Base-by-base conservation (phyloP, 495 filamentous ascomycete species). In the Aspergillus panamensis region DNA sequence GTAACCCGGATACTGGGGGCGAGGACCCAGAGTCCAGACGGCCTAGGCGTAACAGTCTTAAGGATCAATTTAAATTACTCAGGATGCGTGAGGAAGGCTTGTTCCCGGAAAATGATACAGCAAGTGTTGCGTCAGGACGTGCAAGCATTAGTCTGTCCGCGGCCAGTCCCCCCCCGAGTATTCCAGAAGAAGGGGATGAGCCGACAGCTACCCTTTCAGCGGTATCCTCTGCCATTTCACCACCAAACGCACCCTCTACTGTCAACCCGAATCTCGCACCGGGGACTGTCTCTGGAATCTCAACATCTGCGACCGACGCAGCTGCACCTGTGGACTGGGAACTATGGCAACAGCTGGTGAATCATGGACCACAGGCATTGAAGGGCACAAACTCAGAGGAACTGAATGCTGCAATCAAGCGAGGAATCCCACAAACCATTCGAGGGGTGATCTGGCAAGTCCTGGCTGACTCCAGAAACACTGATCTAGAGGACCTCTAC, bases 401-500 rank as follows among this genome's bases (percentile, higher is more conserved):
- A 64, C 73, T 99, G 53, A 96, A 91, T 66, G 82, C 82, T 55
- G 92, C 94, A 9, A 96, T 97, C 57, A 90, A 94, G 37, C 87
- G 88, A 48, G 94, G 94, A 40, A 97, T 99, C 55, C 94, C 94
- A 3, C 90, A 87, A 62, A 94, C 91, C 16, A 95, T 99, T 54
- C 84, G 94, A 47, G 94, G 94, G 19, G 95, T 97, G 10, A 91
- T 99, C 25, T 99, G 94, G 94, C 94, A 99, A 71, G 91, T 96
- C 12, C 71, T 99, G 62, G 92, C 95, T 5, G 89, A 96, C 66
- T 96, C 91, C 72, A 93, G 92, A 68, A 92, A 88, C 61, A 85
- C 91, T 50, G 93, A 96, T 30, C 75, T 97, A 16, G 94, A 97
- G 69, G 79, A 78, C n/a, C 82, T 92, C 2, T 99, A 97, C 67